Base-by-base conservation (phyloP, 2,329 filamentous ascomycete species). In the Pseudomassariella vexata region DNA sequence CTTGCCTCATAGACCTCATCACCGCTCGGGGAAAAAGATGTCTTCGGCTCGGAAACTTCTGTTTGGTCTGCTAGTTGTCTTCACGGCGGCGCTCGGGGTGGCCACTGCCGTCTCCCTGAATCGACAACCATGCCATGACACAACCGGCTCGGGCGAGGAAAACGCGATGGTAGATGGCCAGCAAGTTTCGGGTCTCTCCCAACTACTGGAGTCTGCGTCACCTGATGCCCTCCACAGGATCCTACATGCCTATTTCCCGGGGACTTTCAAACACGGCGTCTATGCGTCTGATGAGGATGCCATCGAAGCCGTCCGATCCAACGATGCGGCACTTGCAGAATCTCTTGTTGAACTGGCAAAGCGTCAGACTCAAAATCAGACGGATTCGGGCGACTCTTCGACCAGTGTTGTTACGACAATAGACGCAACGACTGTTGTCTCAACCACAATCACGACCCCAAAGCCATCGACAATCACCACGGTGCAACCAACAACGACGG, bases 211-310 rank as follows among this genome's bases (percentile, higher is more conserved):
- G 39, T 64, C 65, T 16, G 60, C 80, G 35, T 73, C 79, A 15
- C 68, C 70, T 34, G 65, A 74, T 29, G 68, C 73, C 24, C 62
- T 89, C 33, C 79, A 85, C 53, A 70, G 72, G 28, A 73, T 83
- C 32, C 65, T 88, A 19, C 78, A 84, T 53, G 63, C 68, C 39
- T 70, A 79, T 46, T 64, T 79, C 33, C 70, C 74, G 27, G 67
- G 70, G 28, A 73, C 75, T 49, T 85, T 79, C 58, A 71, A 77
- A 51, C 73, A 84, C 49, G 82, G 81, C 37, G 69, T 85, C 35
- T 84, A 79, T 53, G 68, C 73, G 41, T 74, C 76, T 41, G 80
- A 83, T 48, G 68, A 67, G 43, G 64, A 69, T 9, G 79, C 79
- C 17, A 65, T 83, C 34, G 73, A 82, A 53, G 74, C 70, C 20